Percentiles rank a stretch among this genome's conserved stretches.
Evolutionary conservation across 768 basidiomycete genomes (phyloP).

Genomic region (Chalciporus piperatus): DNA sequence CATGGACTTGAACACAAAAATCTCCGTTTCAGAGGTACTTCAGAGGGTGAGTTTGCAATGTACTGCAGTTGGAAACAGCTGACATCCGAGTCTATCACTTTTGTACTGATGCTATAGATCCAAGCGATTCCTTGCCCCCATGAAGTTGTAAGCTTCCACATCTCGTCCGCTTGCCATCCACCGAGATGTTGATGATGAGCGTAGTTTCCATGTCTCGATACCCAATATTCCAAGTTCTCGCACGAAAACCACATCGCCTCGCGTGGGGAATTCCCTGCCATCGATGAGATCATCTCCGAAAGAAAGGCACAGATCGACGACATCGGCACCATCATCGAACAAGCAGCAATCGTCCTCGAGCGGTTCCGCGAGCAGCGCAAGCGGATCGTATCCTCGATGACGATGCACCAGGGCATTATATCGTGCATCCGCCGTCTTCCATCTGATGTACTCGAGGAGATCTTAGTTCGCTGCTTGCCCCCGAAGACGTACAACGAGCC

Average conservation of each 20-base stretch:
- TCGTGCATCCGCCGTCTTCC: constrained; percentile 38
- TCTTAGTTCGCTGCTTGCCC: constrained; percentile 41
- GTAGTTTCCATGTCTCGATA: constrained; percentile 16
- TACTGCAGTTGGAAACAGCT: background rate
- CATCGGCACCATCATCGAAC: constrained; percentile 11
- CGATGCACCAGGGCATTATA: constrained; percentile 18
- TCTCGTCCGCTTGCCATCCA: too few species aligned
- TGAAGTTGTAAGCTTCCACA: too few species aligned
- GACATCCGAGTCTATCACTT: background rate
- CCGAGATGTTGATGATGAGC: too few species aligned
- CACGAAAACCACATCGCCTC: constrained; percentile 14
- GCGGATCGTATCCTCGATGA: constrained; percentile 15
- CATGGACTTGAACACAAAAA: too few species aligned
- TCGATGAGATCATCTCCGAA: constrained; percentile 13
- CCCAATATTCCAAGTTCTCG: constrained; percentile 14
- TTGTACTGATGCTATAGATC: too few species aligned
- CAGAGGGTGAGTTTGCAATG: too few species aligned
- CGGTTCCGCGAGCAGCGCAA: constrained; percentile 12
- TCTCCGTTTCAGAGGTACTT: too few species aligned
- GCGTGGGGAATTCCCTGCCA: constrained; percentile 3
- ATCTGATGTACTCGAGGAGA: constrained; percentile 44
- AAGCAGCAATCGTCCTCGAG: constrained; percentile 1
- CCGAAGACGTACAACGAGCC: constrained; percentile 23
- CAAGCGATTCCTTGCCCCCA: too few species aligned
- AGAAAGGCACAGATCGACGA: constrained; percentile 15